Evolutionary conservation across 257 asterid species (phyloP), one percentile per base, ranked within the genome.

Genomic region (Nicotiana paniculata): DNA sequence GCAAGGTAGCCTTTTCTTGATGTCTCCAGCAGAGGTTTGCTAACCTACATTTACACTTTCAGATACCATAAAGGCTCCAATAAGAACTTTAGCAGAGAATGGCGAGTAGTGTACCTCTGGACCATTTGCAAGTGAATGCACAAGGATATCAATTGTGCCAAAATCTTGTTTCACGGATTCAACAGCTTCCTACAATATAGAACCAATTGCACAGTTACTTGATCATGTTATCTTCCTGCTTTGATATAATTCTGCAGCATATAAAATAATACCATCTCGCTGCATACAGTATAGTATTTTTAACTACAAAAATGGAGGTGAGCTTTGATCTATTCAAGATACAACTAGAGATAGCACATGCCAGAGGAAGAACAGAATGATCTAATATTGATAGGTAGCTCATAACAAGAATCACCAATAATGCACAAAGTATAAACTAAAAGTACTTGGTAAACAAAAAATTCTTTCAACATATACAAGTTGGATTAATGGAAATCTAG

Each of bases 111-210:
- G 30, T 83, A 93, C 99, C 97, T 93, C 99, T 32, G 99, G 99
- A 78, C 98, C 98, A 85, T 95, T 95, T 80, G 99, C 99, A 83
- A 93, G 97, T 68, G 99, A 96, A 85, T 96, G 99, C 54, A 96
- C 97, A 81, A 96, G 99, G 86, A 96, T 96, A 85, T 96, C 99
- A 81, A 96, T 93, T 9, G 95, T 90, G 84, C 99, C 98, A 81
- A 92, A 96, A 86, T 96, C 98, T 84, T 92, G 89, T 88, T 91
- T 93, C 81, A 96, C 98, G 13, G 93, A 81, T 84, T 96, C 97
- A 61, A 93, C 99, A 85, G 85, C 98, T 91, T 93, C 99, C 98
- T 93, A 88, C 88, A 88, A 58, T n/a, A 58, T 18, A 43, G 10
- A 10, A 58, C 64, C 64, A 58, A 58, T 58, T 58, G 28, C 64